Conservation (phyloP, 805 yeast species). For the Candida qinlingensis region DNA sequence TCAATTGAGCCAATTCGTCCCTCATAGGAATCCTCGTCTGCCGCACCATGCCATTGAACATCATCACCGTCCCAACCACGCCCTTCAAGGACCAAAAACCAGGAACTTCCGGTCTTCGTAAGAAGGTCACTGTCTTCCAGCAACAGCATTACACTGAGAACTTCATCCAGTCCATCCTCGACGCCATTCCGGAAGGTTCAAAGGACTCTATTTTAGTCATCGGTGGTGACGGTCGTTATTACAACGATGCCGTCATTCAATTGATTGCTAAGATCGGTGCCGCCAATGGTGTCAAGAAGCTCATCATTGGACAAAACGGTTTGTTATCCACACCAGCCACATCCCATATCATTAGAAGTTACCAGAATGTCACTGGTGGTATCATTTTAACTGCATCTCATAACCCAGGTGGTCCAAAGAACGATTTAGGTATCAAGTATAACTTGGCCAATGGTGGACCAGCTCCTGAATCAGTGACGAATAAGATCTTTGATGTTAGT, state of each 20-base stretch:
- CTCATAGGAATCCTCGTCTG: too few species aligned
- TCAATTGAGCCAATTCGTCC: too few species aligned
- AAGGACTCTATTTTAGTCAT: slow-evolving; percentile 71
- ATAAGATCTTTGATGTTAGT: slow-evolving; percentile 74
- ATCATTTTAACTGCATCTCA: slow-evolving; percentile 94
- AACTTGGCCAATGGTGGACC: slow-evolving; percentile 96
- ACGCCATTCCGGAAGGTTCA: slow-evolving; percentile 88
- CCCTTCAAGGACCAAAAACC: slow-evolving; percentile 92
- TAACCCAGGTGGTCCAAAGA: slow-evolving; percentile 93
- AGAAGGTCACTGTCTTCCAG: slow-evolving; percentile 82
- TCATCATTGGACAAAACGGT: slow-evolving; percentile 85
- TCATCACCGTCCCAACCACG: slow-evolving; percentile 47
- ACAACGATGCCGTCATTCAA: slow-evolving; percentile 76
- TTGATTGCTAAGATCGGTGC: slow-evolving; percentile 79
- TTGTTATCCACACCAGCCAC: slow-evolving; percentile 94
- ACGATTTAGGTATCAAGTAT: slow-evolving; percentile 94
- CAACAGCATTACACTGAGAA: slow-evolving; percentile 81
- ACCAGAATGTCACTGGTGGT: slow-evolving; percentile 74
- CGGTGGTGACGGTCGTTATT: slow-evolving; percentile 97
- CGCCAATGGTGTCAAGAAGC: slow-evolving; percentile 83
- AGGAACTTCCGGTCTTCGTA: slow-evolving; percentile 95
- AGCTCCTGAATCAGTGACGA: slow-evolving; percentile 92
- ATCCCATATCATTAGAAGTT: slow-evolving; percentile 81
- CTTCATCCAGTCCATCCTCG: slow-evolving; percentile 81
- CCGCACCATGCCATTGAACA: slow-evolving; percentile 9